Base-by-base conservation (phyloP, 2,329 filamentous ascomycete genomes). In the Verticillium alfalfae region DNA sequence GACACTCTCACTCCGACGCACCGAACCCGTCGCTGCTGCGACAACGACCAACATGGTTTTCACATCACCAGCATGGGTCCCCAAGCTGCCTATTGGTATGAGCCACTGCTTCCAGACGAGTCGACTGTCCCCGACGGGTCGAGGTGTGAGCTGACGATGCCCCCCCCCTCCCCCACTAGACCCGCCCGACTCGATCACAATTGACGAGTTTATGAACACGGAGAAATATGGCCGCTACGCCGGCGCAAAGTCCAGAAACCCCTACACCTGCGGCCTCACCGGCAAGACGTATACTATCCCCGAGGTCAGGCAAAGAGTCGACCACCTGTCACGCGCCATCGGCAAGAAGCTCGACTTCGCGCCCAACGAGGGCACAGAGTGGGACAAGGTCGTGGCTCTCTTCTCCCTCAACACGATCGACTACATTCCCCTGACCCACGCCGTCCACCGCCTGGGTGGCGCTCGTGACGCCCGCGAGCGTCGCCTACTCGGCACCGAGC, bases 381-480 rank as follows among this genome's bases (percentile, higher is more conserved):
- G 89, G 88, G 91, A 95, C 69, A 92, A 93, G 73, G 89, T 93
- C 31, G 79, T 92, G 57, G 88, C 81, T 5, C 78, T 93, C 34
- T 96, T 91, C 76, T 88, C 88, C n/a, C 75, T 93, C 63, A 96
- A 96, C 71, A 92, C 91, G 36, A 86, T 95, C 65, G 91, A 95
- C 73, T 91, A 89, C 60, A 76, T 93, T 64, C 85, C 90, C 5
- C 75, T 92, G 36, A 85, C 84, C 45, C 92, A 90, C 82, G 88
- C 91, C 3, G 82, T 90, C 16, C 91, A 94, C 72, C 83, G 88
- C 61, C 76, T 93, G 15, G 87, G 87, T n/a, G 91, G 90, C 63
- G 82, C 94, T n/a, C 61, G 83, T 88, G 62, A 89, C 88, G 0
- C 89, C 90, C 1, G 90, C 89, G 61, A 93, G 91, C 71, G 90